These are phyloP conservation scores for Cyberlindnera suaveolens DNA, from an alignment of 805 yeast species.

Conservation along the genomic window DNA sequence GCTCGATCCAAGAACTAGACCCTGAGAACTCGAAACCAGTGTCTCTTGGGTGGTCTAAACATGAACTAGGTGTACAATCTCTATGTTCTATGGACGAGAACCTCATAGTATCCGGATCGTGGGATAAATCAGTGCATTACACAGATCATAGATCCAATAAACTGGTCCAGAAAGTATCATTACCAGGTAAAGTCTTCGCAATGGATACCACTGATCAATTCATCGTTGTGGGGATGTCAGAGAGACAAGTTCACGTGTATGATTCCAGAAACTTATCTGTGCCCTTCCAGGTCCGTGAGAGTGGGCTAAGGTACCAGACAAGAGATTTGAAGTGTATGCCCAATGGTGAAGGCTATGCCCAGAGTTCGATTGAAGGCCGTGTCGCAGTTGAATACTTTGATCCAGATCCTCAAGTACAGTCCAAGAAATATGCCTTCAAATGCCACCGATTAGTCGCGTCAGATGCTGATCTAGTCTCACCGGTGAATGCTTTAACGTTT, in stretches of 20 bases:
- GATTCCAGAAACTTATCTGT: conserved; percentile 41
- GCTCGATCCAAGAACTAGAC: conserved; percentile 47
- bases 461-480: conserved; percentile 54
- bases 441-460: conserved; percentile 55
- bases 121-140: conserved; percentile 36
- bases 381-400: conserved; percentile 68
- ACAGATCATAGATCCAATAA: conserved; percentile 5
- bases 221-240: conserved; percentile 49
- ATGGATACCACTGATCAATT: conserved; percentile 47
- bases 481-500: conserved; percentile 73
- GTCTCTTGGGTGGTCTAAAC: conserved; percentile 25
- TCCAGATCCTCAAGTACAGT: conserved; percentile 34
- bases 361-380: conserved; percentile 76
- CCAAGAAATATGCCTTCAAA: conserved; percentile 66
- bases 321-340: conserved; percentile 51
- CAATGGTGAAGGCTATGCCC: conserved; percentile 51
- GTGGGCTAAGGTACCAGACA: conserved; percentile 64
- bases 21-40: conserved; percentile 35
- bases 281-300: conserved; percentile 49
- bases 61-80: conserved; percentile 35
- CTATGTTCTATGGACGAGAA: conserved; percentile 20
- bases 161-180: conserved; percentile 8
- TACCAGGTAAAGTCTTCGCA: conserved; percentile 49
- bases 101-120: conserved; percentile 48
- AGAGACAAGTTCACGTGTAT: conserved; percentile 48